phyloP scores from a whole-genome alignment of 306 rosid genomes.

The Mucuna pruriens region DNA sequence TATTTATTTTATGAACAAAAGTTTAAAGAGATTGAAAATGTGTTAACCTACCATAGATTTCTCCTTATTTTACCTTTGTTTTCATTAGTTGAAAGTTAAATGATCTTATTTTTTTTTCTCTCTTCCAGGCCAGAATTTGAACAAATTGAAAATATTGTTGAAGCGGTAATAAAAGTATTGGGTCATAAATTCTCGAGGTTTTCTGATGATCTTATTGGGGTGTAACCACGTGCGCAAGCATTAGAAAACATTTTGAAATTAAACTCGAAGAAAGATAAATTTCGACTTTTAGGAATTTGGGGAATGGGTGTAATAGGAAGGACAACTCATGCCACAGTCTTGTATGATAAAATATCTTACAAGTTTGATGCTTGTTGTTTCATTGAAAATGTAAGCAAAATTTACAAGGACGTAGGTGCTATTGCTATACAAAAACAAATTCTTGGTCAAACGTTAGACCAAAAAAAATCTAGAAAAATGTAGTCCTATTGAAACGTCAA shows the following conservation, averaged over 20 bases:
- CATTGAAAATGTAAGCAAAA: conserved; percentile 3
- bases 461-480: no score
- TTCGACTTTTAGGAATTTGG: conserved; percentile 17
- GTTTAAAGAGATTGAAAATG: no score
- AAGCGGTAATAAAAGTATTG: not conserved
- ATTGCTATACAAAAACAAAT: no score
- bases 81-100: not conserved
- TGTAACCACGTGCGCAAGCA: conserved; percentile 19
- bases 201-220: conserved; percentile 20
- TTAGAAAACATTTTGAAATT: conserved; percentile 4
- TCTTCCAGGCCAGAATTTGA: conserved; percentile 24
- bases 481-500: no score
- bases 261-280: not conserved
- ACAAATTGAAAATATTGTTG: not conserved
- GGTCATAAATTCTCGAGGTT: conserved; percentile 19
- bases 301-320: conserved; percentile 41
- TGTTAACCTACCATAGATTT: no score
- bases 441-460: no score
- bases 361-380: conserved; percentile 24
- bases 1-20: no score
- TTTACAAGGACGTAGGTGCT: not conserved
- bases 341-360: conserved; percentile 31
- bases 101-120: not conserved
- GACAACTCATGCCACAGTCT: conserved; percentile 31
- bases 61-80: no score